Conservation (phyloP, 306 rosid species). For the Datisca glomerata region DNA sequence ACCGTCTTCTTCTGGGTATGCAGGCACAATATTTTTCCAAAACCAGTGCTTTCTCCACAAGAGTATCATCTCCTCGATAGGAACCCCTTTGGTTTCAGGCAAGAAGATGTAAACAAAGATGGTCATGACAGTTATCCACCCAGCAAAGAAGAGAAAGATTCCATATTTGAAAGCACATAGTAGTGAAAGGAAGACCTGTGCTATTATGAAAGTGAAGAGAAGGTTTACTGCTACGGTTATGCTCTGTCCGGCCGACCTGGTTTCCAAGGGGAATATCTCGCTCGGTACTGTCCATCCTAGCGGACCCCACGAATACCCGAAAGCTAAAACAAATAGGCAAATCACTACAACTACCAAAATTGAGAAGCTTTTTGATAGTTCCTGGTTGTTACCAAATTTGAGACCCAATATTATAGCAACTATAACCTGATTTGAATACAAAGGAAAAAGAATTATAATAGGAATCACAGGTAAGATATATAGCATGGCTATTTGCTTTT, state of each 20-base stretch:
- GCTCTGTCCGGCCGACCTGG: conserved; percentile 62
- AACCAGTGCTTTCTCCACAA: conserved; percentile 61
- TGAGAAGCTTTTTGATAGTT: conserved; percentile 41
- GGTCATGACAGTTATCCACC: conserved; percentile 58
- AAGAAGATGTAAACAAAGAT: conserved; percentile 37
- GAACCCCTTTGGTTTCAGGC: conserved; percentile 66
- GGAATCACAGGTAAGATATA: too few species aligned
- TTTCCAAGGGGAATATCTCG: conserved; percentile 55
- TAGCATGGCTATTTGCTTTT: too few species aligned
- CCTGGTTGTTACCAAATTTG: conserved; percentile 48
- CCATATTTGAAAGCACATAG: conserved; percentile 41
- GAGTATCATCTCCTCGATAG: conserved; percentile 46
- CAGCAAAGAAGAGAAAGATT: conserved; percentile 57
- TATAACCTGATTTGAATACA: conserved; percentile 35
- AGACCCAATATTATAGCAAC: conserved; percentile 58
- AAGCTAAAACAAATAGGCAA: conserved; percentile 77
- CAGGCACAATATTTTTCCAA: conserved; percentile 42
- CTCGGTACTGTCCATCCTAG: conserved; percentile 74
- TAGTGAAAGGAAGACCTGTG: conserved; percentile 46
- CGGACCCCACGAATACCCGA: conserved; percentile 77
- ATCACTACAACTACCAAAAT: conserved; percentile 50
- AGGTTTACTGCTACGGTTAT: conserved; percentile 59
- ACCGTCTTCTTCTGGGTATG: conserved; percentile 22
- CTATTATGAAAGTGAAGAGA: conserved; percentile 45
- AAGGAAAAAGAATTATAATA: not conserved